Conservation (phyloP, 176 grass and related monocot species). For the Triticum aestivum region DNA sequence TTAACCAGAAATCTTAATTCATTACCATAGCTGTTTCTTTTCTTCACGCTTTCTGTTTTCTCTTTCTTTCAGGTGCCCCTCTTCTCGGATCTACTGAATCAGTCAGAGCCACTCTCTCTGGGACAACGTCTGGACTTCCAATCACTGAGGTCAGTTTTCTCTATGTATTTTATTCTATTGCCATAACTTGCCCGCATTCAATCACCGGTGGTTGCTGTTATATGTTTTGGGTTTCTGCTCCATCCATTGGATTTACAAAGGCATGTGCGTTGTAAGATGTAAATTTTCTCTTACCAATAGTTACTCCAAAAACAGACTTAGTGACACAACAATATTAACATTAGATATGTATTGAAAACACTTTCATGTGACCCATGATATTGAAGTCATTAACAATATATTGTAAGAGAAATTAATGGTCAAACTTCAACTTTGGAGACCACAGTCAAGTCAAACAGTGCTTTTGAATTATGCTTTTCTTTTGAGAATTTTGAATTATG, state of each 20-base stretch:
- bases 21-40: conserved; percentile 6
- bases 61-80: conserved; percentile 62
- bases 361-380: not conserved
- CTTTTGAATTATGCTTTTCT: not conserved
- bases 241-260: not conserved
- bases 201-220: not conserved
- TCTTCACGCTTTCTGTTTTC: not conserved
- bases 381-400: not conserved
- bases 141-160: conserved; percentile 63
- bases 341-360: not conserved
- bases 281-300: not conserved
- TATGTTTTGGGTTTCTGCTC: not conserved
- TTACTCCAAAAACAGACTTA: not conserved
- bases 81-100: conserved; percentile 88
- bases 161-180: conserved; percentile 22
- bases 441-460: not conserved
- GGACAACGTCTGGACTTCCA: conserved; percentile 86
- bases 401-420: not conserved
- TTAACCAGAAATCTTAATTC: conserved; percentile 22
- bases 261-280: not conserved
- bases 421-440: not conserved
- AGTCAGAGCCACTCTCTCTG: conserved; percentile 66
- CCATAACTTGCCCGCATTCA: not conserved
- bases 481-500: not conserved
- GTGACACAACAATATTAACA: not conserved